Evolutionary conservation across 2,329 filamentous ascomycete species (phyloP), one percentile per base, ranked within the genome.

Genomic region (Colletotrichum sp.): DNA sequence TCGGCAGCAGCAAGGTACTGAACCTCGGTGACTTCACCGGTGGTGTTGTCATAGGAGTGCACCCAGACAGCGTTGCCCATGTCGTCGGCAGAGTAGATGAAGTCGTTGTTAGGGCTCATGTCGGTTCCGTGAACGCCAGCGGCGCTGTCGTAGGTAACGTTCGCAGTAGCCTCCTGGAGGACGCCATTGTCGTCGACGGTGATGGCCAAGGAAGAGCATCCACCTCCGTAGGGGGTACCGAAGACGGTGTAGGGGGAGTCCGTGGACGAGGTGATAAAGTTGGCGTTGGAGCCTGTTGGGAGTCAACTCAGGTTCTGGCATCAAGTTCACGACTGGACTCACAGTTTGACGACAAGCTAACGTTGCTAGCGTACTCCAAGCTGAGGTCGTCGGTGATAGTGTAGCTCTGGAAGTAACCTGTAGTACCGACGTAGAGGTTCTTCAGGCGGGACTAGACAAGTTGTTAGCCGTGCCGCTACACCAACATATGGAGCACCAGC

Each of bases 51-150:
- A 55, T 79, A 75, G 7, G 74, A 74, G 73, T 83, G 82, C 7
- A 77, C 77, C 82, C 82, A 83, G 12, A 83, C 79, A 6, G 80
- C 79, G 71, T 82, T 81, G 30, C 80, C 82, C 77, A 79, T 81
- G 66, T 82, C 80, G 64, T 83, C 82, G 10, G 82, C 82, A 0
- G 80, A 81, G 74, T 82, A 83, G 48, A 83, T 55, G 73, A 81
- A 82, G 36, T 79, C 68, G 57, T 79, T 78, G 60, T 79, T 74
- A 8, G 78, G 69, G 34, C 74, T 68, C 60, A 67, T 24, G 7
- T 76, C 78, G 12, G 79, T 67, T 16, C 82, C 82, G 65, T 83
- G 82, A 15, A 83, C 79, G 10, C 80, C 81, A 6, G 76, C 76
- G 2, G 67, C 66, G 63, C 70, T 75, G 12, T 77, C 63, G 67